These are phyloP conservation scores for Penicillium concentricum DNA, from an alignment of 2,329 filamentous ascomycete genomes.

Conservation along the genomic window DNA sequence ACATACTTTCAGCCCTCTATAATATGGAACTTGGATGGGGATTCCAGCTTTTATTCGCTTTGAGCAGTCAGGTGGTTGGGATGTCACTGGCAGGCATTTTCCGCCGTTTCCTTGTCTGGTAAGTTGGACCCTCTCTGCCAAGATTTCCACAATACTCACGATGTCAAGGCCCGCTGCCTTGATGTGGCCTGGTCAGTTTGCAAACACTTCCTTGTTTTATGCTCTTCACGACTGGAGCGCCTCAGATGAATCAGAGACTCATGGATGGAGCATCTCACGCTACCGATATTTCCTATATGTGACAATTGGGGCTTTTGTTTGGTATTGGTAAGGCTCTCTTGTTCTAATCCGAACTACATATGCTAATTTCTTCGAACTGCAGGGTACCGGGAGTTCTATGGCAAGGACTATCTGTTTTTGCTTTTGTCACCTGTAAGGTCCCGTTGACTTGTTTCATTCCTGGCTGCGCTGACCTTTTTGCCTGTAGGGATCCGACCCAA, in stretches of 20 bases:
- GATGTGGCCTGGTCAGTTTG: constrained; percentile 68
- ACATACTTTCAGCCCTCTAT: constrained; percentile 17
- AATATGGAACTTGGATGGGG: constrained; percentile 25
- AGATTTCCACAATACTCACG: neutral
- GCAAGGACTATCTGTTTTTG: constrained; percentile 65
- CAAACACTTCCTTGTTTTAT: constrained; percentile 64
- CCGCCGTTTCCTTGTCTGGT: constrained; percentile 60
- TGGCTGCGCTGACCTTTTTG: neutral
- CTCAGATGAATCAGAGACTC: constrained; percentile 53
- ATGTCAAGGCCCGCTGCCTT: constrained; percentile 53
- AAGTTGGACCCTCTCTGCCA: neutral
- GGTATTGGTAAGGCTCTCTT: constrained; percentile 51
- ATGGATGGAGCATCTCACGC: constrained; percentile 63
- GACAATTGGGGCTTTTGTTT: constrained; percentile 56
- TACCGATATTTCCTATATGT: constrained; percentile 62
- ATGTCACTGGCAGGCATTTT: constrained; percentile 61
- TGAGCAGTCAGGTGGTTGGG: constrained; percentile 55
- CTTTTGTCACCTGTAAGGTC: constrained; percentile 61
- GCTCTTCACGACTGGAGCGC: constrained; percentile 65
- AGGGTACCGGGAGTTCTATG: constrained; percentile 62
- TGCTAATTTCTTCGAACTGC: neutral
- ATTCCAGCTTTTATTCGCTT: constrained; percentile 26
- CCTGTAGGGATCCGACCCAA: constrained; percentile 55
- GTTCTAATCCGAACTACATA: neutral
- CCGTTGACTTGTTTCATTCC: neutral